A percentile compares a stretch with the other conserved stretches of the same genome.
Conservation (phyloP, 257 asterid species). For the Fraxinus pennsylvanica region DNA sequence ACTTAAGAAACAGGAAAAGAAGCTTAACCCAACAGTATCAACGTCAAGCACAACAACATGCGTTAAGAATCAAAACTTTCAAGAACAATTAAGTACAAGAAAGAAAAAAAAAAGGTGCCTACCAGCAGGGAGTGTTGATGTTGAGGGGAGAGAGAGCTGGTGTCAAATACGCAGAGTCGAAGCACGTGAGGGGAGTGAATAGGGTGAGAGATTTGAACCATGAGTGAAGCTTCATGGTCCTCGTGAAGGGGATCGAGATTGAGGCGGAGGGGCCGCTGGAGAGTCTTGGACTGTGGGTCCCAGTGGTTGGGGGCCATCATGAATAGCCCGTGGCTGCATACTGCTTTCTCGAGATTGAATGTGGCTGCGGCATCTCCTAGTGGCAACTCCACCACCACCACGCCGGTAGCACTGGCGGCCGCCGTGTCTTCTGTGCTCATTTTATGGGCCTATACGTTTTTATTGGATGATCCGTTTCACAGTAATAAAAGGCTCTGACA, state of each 20-base stretch:
- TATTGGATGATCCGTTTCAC: neutral
- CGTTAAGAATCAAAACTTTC: neutral
- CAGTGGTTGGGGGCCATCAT: constrained; percentile 94
- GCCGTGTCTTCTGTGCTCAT: constrained; percentile 33
- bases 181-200: constrained; percentile 46
- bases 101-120: neutral
- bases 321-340: constrained; percentile 85
- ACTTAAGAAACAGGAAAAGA: neutral
- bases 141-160: constrained; percentile 39
- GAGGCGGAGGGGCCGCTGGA: constrained; percentile 74
- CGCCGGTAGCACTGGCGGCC: constrained; percentile 35
- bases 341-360: constrained; percentile 62
- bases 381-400: constrained; percentile 52
- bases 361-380: constrained; percentile 47
- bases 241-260: constrained; percentile 32
- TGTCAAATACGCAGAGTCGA: constrained; percentile 43
- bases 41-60: neutral
- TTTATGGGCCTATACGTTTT: neutral
- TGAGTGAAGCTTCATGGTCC: constrained; percentile 40
- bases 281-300: constrained; percentile 73
- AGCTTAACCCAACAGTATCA: neutral
- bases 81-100: neutral
- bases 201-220: constrained; percentile 60
- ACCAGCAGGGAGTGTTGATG: constrained; percentile 64
- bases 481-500: neutral